Evolutionary conservation across 192 early-diverging fungal species (phyloP).

Genomic region (Phlyctochytrium arcticum): DNA sequence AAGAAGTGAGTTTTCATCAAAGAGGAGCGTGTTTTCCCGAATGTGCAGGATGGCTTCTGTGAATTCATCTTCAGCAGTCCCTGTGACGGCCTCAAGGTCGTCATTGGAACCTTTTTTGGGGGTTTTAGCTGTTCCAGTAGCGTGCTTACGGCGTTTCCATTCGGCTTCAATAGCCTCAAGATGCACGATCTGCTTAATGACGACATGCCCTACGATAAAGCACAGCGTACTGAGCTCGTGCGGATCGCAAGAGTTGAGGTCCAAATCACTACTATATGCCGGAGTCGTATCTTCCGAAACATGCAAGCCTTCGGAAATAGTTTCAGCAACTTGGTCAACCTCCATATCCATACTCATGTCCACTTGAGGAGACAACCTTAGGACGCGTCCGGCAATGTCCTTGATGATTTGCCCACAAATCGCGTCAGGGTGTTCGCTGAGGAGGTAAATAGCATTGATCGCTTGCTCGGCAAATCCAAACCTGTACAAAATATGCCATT

Average conservation of each 20-base stretch:
- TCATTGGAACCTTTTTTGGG: slow-evolving; percentile 42
- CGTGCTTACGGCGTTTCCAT: slow-evolving; percentile 77
- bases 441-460: slow-evolving; percentile 84
- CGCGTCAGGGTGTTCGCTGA: slow-evolving; percentile 87
- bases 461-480: slow-evolving; percentile 92
- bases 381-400: slow-evolving; percentile 59
- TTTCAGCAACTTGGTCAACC: slow-evolving; percentile 18
- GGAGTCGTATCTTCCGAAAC: slow-evolving; percentile 12
- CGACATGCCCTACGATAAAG: slow-evolving; percentile 93
- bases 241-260: slow-evolving; percentile 34
- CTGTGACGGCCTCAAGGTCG: slow-evolving; percentile 90
- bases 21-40: slow-evolving; percentile 89
- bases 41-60: slow-evolving; percentile 81
- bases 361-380: slow-evolving; percentile 26
- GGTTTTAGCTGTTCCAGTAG: slow-evolving; percentile 21
- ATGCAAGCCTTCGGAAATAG: slow-evolving; percentile 4
- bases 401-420: slow-evolving; percentile 77
- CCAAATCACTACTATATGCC: slow-evolving; percentile 11
- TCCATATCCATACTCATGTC: slow-evolving; percentile 13
- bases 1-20: slow-evolving; percentile 72
- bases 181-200: slow-evolving; percentile 94
- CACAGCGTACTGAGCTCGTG: slow-evolving; percentile 82
- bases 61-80: slow-evolving; percentile 94
- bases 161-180: slow-evolving; percentile 91
- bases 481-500: slow-evolving; percentile 49